Evolutionary conservation across 495 filamentous ascomycete species (phyloP).

Genomic region (Tuber microsphaerosporum): DNA sequence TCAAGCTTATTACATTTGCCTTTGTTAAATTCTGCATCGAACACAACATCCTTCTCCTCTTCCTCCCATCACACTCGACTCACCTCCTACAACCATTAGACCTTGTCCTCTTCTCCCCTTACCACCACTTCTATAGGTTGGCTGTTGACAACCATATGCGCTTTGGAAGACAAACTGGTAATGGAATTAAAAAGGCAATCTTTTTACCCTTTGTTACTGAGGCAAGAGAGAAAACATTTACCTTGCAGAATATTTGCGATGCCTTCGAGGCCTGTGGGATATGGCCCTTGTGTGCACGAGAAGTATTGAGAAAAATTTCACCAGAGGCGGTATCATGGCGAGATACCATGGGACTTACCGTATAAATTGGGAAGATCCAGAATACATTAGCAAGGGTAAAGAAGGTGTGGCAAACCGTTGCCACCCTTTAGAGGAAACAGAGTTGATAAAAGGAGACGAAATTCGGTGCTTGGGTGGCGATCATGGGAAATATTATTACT

Average conservation of each 20-base stretch:
- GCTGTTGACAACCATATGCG: conserved; percentile 8
- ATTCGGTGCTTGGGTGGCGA: no score
- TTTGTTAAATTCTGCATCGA: conserved; percentile 12
- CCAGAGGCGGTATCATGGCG: background rate
- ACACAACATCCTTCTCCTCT: conserved; percentile 32
- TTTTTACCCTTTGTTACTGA: background rate
- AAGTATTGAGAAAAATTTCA: background rate
- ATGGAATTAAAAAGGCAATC: background rate
- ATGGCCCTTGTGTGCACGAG: background rate
- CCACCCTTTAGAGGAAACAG: no score
- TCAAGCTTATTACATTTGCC: background rate
- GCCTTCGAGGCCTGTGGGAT: background rate
- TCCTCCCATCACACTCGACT: conserved; percentile 37
- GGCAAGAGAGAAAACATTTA: background rate
- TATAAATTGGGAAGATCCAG: no score
- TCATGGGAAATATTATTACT: no score
- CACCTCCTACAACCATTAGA: conserved; percentile 14
- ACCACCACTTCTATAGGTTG: conserved; percentile 4
- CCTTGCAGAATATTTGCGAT: background rate
- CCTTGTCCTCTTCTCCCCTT: conserved; percentile 7
- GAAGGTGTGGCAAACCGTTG: no score
- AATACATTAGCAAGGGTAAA: no score
- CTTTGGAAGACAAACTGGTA: background rate
- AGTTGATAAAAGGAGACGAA: no score
- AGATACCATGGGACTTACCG: background rate